Conservation (phyloP, 768 basidiomycete species). For the Calocybe cyanea region DNA sequence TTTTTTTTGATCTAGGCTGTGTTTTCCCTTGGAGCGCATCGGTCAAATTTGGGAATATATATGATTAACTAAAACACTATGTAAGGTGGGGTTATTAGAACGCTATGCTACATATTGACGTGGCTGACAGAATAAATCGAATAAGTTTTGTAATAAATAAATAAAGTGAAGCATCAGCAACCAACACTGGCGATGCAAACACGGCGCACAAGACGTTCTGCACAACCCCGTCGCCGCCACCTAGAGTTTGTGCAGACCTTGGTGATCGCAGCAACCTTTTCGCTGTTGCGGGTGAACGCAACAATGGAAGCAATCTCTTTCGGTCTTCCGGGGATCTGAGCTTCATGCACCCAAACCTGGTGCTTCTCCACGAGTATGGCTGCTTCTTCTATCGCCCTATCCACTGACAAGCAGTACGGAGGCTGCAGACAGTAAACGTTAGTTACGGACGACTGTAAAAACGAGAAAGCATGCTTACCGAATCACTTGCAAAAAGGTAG, state of each 20-base stretch:
- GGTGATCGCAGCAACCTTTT: conserved; percentile 57
- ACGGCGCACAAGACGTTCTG: conserved; percentile 54
- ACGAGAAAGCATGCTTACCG: conserved; percentile 38
- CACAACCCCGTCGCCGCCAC: conserved; percentile 54
- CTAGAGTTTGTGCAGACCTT: conserved; percentile 63
- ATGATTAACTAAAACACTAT: not conserved
- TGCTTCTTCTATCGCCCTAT: conserved; percentile 50
- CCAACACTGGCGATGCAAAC: no score
- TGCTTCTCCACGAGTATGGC: conserved; percentile 37
- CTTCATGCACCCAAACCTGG: conserved; percentile 60
- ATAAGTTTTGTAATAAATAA: not conserved
- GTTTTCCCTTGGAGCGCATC: no score
- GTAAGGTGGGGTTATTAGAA: not conserved
- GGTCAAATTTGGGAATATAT: not conserved
- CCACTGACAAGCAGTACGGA: conserved; percentile 48
- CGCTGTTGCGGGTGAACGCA: conserved; percentile 61
- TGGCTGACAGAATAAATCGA: not conserved
- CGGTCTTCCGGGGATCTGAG: conserved; percentile 22
- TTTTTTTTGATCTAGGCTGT: no score
- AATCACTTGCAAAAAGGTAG: conserved; percentile 51
- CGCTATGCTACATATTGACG: conserved; percentile 7
- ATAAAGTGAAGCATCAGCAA: not conserved
- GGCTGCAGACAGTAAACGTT: conserved; percentile 24
- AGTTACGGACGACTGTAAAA: not conserved
- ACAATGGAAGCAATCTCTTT: conserved; percentile 58